Percentiles rank a stretch among this genome's conserved stretches.
Conservation (phyloP, 441 rosid genomes). For the Monsonia emarginata region DNA sequence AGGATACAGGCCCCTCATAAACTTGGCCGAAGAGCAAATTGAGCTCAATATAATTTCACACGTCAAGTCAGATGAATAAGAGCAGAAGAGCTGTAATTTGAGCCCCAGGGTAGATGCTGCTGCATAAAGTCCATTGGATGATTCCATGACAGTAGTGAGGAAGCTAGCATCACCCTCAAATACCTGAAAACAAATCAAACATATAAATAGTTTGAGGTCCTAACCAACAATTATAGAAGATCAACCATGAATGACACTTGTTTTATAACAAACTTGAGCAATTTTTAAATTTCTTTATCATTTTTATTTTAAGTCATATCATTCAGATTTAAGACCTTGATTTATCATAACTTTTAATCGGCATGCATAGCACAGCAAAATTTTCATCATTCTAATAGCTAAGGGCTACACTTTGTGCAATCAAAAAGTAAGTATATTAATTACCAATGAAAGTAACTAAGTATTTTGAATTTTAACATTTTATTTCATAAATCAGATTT, state of each 20-base stretch:
- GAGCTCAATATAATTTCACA: constrained; percentile 63
- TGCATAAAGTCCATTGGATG: constrained; percentile 71
- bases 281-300: background rate
- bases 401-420: background rate
- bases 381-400: background rate
- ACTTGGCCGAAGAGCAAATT: constrained; percentile 41
- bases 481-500: too few species aligned
- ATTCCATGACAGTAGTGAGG: constrained; percentile 52
- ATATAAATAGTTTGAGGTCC: background rate
- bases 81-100: constrained; percentile 72
- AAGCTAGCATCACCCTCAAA: constrained; percentile 63
- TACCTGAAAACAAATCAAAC: constrained; percentile 30
- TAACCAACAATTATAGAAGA: constrained; percentile 11
- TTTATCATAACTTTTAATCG: background rate
- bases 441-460: too few species aligned
- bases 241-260: background rate
- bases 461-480: too few species aligned
- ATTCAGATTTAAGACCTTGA: background rate
- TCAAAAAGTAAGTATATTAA: background rate
- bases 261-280: background rate
- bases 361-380: constrained; percentile 10
- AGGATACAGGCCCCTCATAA: constrained; percentile 34
- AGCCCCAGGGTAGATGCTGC: constrained; percentile 93
- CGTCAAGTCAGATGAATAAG: constrained; percentile 60
- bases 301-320: background rate